phyloP scores from a whole-genome alignment of 2,329 filamentous ascomycete species.

The Pseudogymnoascus sp. region DNA sequence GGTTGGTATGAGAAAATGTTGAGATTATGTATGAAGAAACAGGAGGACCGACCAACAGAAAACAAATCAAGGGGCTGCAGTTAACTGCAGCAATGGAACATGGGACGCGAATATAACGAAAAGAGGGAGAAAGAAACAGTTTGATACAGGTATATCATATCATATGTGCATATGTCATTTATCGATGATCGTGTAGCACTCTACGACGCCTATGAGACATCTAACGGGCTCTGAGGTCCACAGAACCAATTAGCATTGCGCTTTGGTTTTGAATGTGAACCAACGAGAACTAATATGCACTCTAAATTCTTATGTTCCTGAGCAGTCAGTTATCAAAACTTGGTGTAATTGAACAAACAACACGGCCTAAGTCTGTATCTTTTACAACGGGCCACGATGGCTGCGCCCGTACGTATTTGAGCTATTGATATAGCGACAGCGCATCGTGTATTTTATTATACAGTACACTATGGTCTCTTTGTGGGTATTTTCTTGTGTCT shows the following conservation, averaged over 20 bases:
- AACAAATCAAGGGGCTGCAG: background rate
- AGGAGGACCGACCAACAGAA: background rate
- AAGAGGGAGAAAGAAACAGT: background rate
- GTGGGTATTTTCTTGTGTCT: background rate
- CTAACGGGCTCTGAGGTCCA: background rate
- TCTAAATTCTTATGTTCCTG: background rate
- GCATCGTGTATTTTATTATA: background rate
- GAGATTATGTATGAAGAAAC: background rate
- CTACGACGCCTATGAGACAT: background rate
- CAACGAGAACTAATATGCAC: background rate
- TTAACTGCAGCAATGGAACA: background rate
- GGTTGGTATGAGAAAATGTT: background rate
- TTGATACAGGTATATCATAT: background rate
- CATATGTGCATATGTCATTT: background rate
- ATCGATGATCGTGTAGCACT: background rate
- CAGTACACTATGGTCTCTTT: background rate
- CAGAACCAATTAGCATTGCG: background rate
- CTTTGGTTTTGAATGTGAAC: background rate
- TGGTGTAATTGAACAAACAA: background rate
- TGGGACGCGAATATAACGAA: background rate
- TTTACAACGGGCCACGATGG: too few species aligned
- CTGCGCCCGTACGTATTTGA: background rate
- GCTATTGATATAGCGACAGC: background rate
- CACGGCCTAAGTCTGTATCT: background rate
- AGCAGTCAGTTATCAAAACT: background rate